A percentile compares a stretch with the other conserved stretches of the same genome.
Conservation (phyloP, 306 rosid genomes). For the Crataegus laevigata region DNA sequence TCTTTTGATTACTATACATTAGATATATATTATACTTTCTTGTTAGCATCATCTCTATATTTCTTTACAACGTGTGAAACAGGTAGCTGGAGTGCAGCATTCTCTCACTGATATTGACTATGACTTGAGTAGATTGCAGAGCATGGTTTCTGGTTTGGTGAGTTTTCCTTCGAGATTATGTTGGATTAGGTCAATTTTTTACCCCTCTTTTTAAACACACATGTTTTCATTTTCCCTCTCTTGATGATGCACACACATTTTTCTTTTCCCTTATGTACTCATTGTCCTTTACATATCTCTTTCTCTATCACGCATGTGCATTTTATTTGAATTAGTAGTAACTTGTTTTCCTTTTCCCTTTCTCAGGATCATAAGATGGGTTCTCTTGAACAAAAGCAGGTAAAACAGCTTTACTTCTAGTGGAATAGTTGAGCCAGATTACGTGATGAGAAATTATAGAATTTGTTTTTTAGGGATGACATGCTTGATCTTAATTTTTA, state of each 20-base stretch:
- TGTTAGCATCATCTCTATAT: background rate
- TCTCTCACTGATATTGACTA: slow-evolving; percentile 44
- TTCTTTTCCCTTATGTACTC: background rate
- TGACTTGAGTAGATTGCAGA: slow-evolving; percentile 52
- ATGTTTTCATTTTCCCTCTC: background rate
- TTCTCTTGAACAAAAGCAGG: slow-evolving; percentile 66
- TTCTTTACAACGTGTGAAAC: slow-evolving; percentile 27
- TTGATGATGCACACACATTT: background rate
- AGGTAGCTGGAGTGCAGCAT: slow-evolving; percentile 71
- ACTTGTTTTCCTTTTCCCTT: slow-evolving; percentile 11
- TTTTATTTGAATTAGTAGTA: slow-evolving; percentile 9
- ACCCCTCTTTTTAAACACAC: background rate
- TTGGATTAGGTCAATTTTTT: background rate
- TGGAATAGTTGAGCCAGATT: background rate
- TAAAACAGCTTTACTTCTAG: slow-evolving; percentile 25
- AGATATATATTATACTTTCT: background rate
- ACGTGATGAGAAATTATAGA: background rate
- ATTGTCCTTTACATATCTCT: background rate
- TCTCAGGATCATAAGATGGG: slow-evolving; percentile 63
- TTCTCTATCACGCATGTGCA: background rate
- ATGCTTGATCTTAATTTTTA: background rate
- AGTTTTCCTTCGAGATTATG: slow-evolving; percentile 19
- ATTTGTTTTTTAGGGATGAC: background rate
- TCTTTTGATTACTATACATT: background rate
- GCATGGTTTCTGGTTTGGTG: slow-evolving; percentile 65